Conservation (phyloP, 1,284 basidiomycete genomes). For the Irpex sp. region DNA sequence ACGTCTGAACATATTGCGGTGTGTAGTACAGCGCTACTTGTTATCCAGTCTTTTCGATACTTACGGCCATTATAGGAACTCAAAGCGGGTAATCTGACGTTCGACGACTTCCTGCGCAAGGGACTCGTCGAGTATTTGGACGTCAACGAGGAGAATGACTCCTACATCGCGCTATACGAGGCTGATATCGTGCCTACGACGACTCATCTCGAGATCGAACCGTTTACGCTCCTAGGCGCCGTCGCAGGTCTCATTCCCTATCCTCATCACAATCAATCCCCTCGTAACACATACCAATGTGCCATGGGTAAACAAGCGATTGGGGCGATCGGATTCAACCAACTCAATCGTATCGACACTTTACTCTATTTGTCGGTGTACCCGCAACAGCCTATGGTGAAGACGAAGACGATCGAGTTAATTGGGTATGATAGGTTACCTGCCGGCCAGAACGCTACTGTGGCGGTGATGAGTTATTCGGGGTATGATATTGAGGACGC, state of each 20-base stretch:
- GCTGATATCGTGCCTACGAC: constrained; percentile 77
- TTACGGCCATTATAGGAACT: constrained; percentile 50
- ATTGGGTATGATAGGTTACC: constrained; percentile 96
- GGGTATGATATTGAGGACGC: constrained; percentile 99
- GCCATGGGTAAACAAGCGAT: constrained; percentile 99
- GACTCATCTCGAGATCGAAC: constrained; percentile 98
- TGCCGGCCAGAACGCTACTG: constrained; percentile 97
- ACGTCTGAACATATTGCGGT: constrained; percentile 81
- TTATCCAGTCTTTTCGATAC: background rate
- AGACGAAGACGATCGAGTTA: constrained; percentile 97
- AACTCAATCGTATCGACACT: constrained; percentile 97
- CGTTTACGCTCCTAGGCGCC: constrained; percentile 96
- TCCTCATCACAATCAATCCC: constrained; percentile 99
- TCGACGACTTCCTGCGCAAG: constrained; percentile 92
- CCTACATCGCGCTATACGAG: constrained; percentile 96
- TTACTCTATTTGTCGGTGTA: constrained; percentile 99
- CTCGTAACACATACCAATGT: constrained; percentile 98
- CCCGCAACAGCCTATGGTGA: constrained; percentile 99
- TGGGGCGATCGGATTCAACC: constrained; percentile 98
- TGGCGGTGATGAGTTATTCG: constrained; percentile 99
- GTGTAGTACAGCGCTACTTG: constrained; percentile 22
- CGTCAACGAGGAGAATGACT: constrained; percentile 99
- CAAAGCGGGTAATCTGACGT: constrained; percentile 76
- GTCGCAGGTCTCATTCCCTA: constrained; percentile 99
- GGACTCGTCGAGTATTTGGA: constrained; percentile 99